Percentiles rank a stretch among this genome's conserved stretches.
Conservation (phyloP, 2,329 filamentous ascomycete species). For the Ophiosphaerella herpotricha region DNA sequence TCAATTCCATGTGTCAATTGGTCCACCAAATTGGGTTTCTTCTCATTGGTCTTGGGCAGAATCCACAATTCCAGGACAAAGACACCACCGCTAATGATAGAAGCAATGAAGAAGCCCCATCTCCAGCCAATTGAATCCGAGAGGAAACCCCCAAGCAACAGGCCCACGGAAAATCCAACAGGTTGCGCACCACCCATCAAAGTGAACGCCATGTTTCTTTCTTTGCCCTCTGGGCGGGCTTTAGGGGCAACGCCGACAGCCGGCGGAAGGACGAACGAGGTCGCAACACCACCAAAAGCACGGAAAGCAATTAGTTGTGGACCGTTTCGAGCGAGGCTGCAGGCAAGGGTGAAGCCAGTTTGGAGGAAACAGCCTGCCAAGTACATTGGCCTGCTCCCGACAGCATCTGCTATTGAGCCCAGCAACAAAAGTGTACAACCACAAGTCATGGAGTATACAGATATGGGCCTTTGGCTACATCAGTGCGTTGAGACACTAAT, state of each 20-base stretch:
- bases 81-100: constrained; percentile 50
- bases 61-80: constrained; percentile 47
- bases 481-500: no score
- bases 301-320: constrained; percentile 55
- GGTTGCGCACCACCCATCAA: constrained; percentile 57
- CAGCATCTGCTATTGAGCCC: constrained; percentile 57
- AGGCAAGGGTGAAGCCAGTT: constrained; percentile 52
- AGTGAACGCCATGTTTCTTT: constrained; percentile 58
- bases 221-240: constrained; percentile 52
- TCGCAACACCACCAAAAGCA: constrained; percentile 52
- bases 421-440: constrained; percentile 56
- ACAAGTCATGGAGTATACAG: constrained; percentile 49
- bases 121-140: constrained; percentile 57
- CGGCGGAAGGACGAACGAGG: constrained; percentile 55
- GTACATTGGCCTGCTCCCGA: constrained; percentile 55
- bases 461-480: constrained; percentile 35
- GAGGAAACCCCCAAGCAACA: constrained; percentile 58
- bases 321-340: constrained; percentile 43
- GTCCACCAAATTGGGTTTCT: constrained; percentile 29
- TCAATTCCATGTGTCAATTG: constrained; percentile 55
- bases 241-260: constrained; percentile 56
- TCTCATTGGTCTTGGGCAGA: constrained; percentile 38
- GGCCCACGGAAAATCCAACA: constrained; percentile 57
- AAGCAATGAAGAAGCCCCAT: constrained; percentile 56
- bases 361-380: constrained; percentile 53